Conservation (phyloP, 2,329 filamentous ascomycete species). For the Didymella lethalis region DNA sequence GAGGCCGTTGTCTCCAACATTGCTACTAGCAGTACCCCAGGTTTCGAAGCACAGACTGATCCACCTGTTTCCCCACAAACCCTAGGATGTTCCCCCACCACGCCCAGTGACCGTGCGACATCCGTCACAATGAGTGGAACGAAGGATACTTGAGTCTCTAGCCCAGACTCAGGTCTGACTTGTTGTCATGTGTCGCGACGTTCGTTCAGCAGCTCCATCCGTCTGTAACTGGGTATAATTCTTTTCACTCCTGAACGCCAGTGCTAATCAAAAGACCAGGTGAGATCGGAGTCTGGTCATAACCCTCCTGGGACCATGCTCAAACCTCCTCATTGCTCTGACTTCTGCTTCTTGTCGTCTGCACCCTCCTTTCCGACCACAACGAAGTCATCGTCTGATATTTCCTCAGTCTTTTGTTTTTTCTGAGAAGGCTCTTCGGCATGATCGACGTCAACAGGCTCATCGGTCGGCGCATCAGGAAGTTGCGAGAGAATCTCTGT, state of each 20-base stretch:
- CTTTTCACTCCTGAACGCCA: conserved; percentile 12
- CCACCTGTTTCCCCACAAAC: conserved; percentile 6
- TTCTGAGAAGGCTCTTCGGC: conserved; percentile 52
- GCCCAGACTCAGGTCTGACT: background rate
- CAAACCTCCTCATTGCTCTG: conserved; percentile 8
- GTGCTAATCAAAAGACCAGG: conserved; percentile 1
- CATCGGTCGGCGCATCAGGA: conserved; percentile 58
- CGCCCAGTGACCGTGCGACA: background rate
- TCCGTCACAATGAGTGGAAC: background rate
- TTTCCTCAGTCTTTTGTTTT: conserved; percentile 54
- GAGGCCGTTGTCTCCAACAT: conserved; percentile 10
- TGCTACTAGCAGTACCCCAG: conserved; percentile 23
- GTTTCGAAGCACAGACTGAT: conserved; percentile 5
- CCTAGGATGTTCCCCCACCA: background rate
- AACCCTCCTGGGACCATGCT: too few species aligned
- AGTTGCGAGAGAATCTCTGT: conserved; percentile 53
- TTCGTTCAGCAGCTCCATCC: background rate
- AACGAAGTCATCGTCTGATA: conserved; percentile 43
- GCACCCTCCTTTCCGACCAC: conserved; percentile 40
- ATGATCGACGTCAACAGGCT: conserved; percentile 55
- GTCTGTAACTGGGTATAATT: conserved; percentile 13
- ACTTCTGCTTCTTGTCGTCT: conserved; percentile 29
- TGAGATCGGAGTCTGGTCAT: background rate
- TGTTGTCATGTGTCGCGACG: background rate
- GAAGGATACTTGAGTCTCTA: background rate